Conservation (phyloP, 768 basidiomycete species). For the Kondoa subrosea region DNA sequence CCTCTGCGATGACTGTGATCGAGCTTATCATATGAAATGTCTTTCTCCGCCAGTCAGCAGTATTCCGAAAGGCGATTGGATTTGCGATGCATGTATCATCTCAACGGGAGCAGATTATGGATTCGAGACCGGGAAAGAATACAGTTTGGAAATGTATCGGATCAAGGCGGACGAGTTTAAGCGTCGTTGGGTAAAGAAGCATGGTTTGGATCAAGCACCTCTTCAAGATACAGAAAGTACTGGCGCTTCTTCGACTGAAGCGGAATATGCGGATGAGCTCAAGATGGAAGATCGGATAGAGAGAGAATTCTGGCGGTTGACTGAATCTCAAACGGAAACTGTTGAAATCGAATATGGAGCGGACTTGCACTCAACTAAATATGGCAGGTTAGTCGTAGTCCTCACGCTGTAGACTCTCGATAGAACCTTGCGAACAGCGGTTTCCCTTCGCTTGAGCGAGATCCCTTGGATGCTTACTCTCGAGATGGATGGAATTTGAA, state of each 20-base stretch:
- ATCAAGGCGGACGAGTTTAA: constrained; percentile 79
- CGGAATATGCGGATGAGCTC: constrained; percentile 26
- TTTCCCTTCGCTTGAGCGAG: constrained; percentile 87
- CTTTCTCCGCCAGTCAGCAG: constrained; percentile 70
- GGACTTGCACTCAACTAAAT: constrained; percentile 90
- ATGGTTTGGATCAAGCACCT: not conserved
- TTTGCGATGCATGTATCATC: constrained; percentile 75
- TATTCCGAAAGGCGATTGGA: constrained; percentile 92
- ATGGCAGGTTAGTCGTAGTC: constrained; percentile 69
- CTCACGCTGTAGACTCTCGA: too few relatives aligned
- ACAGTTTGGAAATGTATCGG: constrained; percentile 77
- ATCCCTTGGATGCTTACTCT: constrained; percentile 70
- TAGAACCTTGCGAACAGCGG: too few relatives aligned
- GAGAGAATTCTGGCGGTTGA: constrained; percentile 89
- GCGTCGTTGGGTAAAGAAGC: constrained; percentile 59
- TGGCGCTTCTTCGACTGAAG: too few relatives aligned
- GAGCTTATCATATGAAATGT: constrained; percentile 91
- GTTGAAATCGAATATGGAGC: constrained; percentile 99
- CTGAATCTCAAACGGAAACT: constrained; percentile 70
- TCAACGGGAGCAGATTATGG: constrained; percentile 90
- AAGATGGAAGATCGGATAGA: constrained; percentile 78
- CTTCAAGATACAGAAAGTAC: too few relatives aligned
- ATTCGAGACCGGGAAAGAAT: constrained; percentile 95
- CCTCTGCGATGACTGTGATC: constrained; percentile 72
- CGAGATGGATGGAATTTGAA: constrained; percentile 95